Evolutionary conservation across 176 grass and related monocot genomes (phyloP).

Genomic region (Oryza punctata): DNA sequence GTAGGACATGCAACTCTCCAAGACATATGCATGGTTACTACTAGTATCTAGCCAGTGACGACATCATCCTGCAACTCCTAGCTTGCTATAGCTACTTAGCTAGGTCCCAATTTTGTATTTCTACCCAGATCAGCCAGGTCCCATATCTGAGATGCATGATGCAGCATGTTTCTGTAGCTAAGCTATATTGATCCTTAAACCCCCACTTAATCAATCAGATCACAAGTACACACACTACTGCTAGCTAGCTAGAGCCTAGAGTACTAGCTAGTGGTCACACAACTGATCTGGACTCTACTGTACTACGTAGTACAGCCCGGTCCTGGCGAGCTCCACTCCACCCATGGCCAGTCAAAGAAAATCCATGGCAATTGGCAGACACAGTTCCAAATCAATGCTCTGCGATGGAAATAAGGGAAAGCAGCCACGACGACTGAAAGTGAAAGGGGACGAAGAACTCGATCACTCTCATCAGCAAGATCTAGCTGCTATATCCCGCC

Average conservation of each 20-base stretch:
- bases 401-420: not conserved
- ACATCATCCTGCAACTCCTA: too few species aligned
- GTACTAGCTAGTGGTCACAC: not conserved
- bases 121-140: not conserved
- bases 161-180: not conserved
- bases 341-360: not conserved
- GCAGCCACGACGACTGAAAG: not conserved
- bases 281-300: not conserved
- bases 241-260: not conserved
- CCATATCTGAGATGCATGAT: not conserved
- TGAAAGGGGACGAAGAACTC: too few species aligned
- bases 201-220: not conserved
- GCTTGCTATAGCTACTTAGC: not conserved
- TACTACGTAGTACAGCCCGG: not conserved
- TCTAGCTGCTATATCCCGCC: not conserved
- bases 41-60: too few species aligned
- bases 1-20: too few species aligned
- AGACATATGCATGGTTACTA: too few species aligned
- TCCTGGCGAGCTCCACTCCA: not conserved
- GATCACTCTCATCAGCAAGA: not conserved
- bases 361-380: not conserved
- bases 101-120: not conserved
- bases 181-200: not conserved
- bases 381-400: not conserved
- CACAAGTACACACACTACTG: not conserved